Conservation (phyloP, 805 yeast genomes). For the Candida michaelii region DNA sequence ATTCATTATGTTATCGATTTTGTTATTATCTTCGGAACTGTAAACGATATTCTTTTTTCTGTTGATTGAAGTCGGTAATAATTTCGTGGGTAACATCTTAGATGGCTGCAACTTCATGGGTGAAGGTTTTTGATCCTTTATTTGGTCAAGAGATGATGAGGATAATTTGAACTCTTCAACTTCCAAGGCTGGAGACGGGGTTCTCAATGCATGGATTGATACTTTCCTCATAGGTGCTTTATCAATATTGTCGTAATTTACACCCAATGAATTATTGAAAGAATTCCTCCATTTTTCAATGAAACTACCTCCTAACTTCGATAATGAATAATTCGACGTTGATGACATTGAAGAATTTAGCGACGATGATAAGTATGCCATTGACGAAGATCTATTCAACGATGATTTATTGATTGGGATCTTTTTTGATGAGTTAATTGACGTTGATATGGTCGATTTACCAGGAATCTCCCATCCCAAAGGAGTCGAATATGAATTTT, state of each 20-base stretch:
- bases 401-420: conserved; percentile 24
- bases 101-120: background rate
- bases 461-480: conserved; percentile 52
- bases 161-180: conserved; percentile 25
- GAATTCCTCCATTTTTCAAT: conserved; percentile 46
- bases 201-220: conserved; percentile 31
- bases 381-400: conserved; percentile 36
- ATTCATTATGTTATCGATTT: conserved; percentile 27
- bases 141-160: background rate
- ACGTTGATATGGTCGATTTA: conserved; percentile 27
- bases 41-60: conserved; percentile 26
- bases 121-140: background rate
- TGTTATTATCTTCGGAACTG: conserved; percentile 15
- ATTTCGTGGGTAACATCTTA: background rate
- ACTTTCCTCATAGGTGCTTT: conserved; percentile 12
- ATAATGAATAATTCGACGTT: conserved; percentile 39
- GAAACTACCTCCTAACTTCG: conserved; percentile 43
- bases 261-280: conserved; percentile 20
- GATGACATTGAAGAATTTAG: conserved; percentile 38
- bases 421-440: conserved; percentile 11
- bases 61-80: conserved; percentile 13
- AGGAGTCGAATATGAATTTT: conserved; percentile 27
- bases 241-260: conserved; percentile 14
- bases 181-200: conserved; percentile 39
- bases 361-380: conserved; percentile 43